A percentile compares a stretch with the other conserved stretches of the same genome.
phyloP scores from a whole-genome alignment of 2,329 filamentous ascomycete species.

The Xylaria sp. region DNA sequence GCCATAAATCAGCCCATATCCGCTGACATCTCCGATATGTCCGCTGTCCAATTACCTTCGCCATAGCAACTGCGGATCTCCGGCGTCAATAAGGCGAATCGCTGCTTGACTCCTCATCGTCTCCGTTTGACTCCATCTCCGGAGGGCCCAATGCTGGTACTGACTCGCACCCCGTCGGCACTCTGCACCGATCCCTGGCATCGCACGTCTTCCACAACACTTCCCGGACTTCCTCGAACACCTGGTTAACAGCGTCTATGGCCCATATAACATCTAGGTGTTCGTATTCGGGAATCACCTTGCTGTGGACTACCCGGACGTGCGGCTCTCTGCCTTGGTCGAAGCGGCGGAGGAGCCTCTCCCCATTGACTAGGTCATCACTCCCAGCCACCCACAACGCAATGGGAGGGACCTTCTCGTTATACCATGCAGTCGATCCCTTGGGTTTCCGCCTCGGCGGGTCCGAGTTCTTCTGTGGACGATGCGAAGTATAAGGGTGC shows the following conservation, averaged over 20 bases:
- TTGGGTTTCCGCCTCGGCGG: constrained; percentile 48
- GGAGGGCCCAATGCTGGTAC: constrained; percentile 48
- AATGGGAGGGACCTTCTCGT: constrained; percentile 77
- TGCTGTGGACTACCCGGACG: constrained; percentile 79
- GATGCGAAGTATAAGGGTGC: constrained; percentile 36
- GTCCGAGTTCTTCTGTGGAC: constrained; percentile 29
- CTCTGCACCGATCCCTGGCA: constrained; percentile 60
- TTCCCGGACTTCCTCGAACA: constrained; percentile 79
- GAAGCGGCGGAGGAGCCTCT: constrained; percentile 74
- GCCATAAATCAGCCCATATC: background rate
- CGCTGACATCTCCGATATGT: background rate
- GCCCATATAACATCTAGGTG: constrained; percentile 96
- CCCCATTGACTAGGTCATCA: constrained; percentile 85
- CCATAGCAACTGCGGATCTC: constrained; percentile 11
- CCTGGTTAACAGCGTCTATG: constrained; percentile 82
- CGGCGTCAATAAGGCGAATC: constrained; percentile 33
- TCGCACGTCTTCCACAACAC: constrained; percentile 82
- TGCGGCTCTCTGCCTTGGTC: constrained; percentile 79
- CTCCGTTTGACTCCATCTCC: constrained; percentile 14
- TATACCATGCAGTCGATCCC: constrained; percentile 77
- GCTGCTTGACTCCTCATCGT: constrained; percentile 42
- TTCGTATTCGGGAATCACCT: constrained; percentile 85
- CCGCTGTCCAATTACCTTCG: background rate
- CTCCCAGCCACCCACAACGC: constrained; percentile 86
- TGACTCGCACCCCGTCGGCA: constrained; percentile 68